Conservation (phyloP, 371 early-diverging fungal species). For the Dichotomocladium elegans region DNA sequence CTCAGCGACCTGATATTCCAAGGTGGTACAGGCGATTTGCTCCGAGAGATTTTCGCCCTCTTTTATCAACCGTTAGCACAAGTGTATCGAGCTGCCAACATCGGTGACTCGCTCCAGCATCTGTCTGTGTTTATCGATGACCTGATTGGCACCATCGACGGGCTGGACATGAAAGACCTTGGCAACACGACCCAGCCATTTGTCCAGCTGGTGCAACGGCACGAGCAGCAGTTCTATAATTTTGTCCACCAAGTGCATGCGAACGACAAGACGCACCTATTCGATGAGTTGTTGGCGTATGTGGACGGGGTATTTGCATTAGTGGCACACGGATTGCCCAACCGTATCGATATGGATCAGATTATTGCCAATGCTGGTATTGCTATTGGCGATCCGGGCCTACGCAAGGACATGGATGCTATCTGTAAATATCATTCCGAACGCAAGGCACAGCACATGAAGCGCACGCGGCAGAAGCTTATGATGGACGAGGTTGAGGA, state of each 20-base stretch:
- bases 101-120: constrained; percentile 51
- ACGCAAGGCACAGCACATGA: constrained; percentile 17
- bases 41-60: constrained; percentile 55
- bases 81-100: constrained; percentile 59
- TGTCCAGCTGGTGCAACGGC: constrained; percentile 43
- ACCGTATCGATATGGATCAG: constrained; percentile 17
- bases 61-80: constrained; percentile 58
- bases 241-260: constrained; percentile 56
- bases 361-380: background rate
- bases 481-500: constrained; percentile 9
- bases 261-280: constrained; percentile 32
- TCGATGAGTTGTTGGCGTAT: constrained; percentile 27
- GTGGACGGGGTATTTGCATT: constrained; percentile 19
- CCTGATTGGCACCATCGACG: constrained; percentile 46
- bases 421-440: constrained; percentile 16
- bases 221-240: constrained; percentile 49
- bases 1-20: constrained; percentile 50
- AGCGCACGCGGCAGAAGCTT: constrained; percentile 15
- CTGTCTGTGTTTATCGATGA: constrained; percentile 53
- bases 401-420: constrained; percentile 13
- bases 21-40: constrained; percentile 52
- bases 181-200: constrained; percentile 23
- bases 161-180: constrained; percentile 26
- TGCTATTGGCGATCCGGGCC: background rate
- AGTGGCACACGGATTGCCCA: constrained; percentile 16